phyloP scores from a whole-genome alignment of 768 basidiomycete species.

The Melanogaster broomeanus region DNA sequence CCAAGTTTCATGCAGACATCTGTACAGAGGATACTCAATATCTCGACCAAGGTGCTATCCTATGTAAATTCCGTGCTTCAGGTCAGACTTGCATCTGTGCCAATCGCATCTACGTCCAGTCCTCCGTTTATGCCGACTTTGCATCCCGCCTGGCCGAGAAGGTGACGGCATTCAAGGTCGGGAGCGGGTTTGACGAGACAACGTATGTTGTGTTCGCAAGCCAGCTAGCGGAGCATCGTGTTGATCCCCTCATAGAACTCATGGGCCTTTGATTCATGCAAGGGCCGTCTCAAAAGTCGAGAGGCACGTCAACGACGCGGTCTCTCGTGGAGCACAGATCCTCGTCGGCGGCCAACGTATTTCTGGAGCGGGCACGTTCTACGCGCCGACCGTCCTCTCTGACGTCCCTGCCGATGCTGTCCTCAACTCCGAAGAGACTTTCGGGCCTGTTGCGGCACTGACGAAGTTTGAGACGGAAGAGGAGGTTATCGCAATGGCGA shows the following conservation, averaged over 20 bases:
- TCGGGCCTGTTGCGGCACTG: slow-evolving; percentile 88
- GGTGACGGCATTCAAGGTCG: slow-evolving; percentile 83
- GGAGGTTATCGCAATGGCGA: slow-evolving; percentile 85
- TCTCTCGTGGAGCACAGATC: slow-evolving; percentile 81
- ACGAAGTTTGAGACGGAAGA: slow-evolving; percentile 93
- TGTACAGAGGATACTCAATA: slow-evolving; percentile 3
- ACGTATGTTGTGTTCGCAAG: slow-evolving; percentile 49
- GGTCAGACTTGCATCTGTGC: slow-evolving; percentile 90
- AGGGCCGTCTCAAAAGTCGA: slow-evolving; percentile 86
- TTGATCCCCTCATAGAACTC: slow-evolving; percentile 59
- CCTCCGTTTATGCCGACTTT: slow-evolving; percentile 89
- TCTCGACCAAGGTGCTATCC: slow-evolving; percentile 54
- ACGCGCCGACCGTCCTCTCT: slow-evolving; percentile 83
- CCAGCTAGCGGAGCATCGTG: background rate
- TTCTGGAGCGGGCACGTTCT: slow-evolving; percentile 65
- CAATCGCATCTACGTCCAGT: slow-evolving; percentile 93
- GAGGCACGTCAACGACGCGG: slow-evolving; percentile 85
- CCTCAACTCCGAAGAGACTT: slow-evolving; percentile 86
- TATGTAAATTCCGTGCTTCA: slow-evolving; percentile 76
- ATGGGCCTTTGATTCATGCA: slow-evolving; percentile 91
- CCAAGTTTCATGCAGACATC: slow-evolving; percentile 6
- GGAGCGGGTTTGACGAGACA: slow-evolving; percentile 79
- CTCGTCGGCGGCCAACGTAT: slow-evolving; percentile 84
- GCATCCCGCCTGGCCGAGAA: slow-evolving; percentile 82
- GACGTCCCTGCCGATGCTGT: slow-evolving; percentile 74